Evolutionary conservation across 2,329 filamentous ascomycete genomes (phyloP).

Genomic region (Thermothelomyces thermophilus): DNA sequence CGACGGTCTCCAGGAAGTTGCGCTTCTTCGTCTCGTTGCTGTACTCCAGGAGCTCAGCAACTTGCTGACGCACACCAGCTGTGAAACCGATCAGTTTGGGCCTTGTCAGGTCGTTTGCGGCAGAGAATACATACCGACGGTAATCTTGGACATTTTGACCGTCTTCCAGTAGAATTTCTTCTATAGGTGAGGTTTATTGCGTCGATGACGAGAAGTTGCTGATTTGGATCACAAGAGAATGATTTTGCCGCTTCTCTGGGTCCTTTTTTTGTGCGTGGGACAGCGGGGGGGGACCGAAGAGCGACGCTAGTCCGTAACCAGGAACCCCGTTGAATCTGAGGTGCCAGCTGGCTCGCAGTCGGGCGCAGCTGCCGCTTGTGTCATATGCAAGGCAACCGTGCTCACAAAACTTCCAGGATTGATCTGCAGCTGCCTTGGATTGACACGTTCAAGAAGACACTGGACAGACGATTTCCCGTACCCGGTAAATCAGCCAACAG

Average conservation of each 20-base stretch:
- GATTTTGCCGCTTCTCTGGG: slow-evolving; percentile 16
- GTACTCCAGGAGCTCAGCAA: slow-evolving; percentile 91
- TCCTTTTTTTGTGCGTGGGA: slow-evolving; percentile 20
- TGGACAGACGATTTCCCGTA: no score
- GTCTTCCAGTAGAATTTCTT: slow-evolving; percentile 76
- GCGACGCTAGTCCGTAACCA: slow-evolving; percentile 4
- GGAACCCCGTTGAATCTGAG: no score
- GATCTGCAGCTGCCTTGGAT: no score
- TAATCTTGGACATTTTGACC: slow-evolving; percentile 83
- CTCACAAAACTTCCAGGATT: no score
- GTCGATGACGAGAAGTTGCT: slow-evolving; percentile 27
- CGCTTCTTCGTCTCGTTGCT: slow-evolving; percentile 88
- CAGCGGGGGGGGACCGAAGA: neutral
- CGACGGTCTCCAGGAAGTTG: slow-evolving; percentile 89
- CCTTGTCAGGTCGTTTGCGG: neutral
- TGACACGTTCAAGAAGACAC: no score
- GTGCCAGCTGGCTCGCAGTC: neutral
- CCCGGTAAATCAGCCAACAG: no score
- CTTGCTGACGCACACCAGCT: slow-evolving; percentile 93
- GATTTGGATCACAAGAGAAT: slow-evolving; percentile 10
- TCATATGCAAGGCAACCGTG: no score
- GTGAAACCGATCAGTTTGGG: slow-evolving; percentile 31
- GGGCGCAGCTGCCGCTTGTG: no score
- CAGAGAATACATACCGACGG: slow-evolving; percentile 50
- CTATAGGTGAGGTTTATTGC: slow-evolving; percentile 65